Evolutionary conservation across 441 rosid genomes (phyloP).

Genomic region (Arabidopsis hybrid): DNA sequence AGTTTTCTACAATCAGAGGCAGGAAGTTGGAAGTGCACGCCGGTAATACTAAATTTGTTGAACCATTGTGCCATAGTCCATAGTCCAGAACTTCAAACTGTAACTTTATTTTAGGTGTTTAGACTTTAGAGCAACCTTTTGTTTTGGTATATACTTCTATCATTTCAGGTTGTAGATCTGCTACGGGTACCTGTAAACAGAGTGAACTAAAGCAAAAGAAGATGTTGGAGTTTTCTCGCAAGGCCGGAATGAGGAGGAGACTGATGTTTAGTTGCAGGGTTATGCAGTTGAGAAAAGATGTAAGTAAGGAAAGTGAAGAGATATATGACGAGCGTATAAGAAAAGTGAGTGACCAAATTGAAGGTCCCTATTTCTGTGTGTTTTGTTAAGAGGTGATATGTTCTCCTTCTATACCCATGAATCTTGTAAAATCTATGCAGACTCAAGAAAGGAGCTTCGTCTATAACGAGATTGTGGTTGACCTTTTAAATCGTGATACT

Average conservation of each 20-base stretch:
- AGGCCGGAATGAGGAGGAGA: too few species aligned
- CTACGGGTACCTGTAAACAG: not conserved
- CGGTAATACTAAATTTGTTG: not conserved
- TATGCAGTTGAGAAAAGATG: too few species aligned
- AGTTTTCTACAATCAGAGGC: not conserved
- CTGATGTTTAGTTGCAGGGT: too few species aligned
- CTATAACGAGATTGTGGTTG: conserved; percentile 83
- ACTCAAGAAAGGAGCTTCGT: conserved; percentile 66
- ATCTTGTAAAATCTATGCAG: conserved; percentile 28
- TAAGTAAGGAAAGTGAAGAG: too few species aligned
- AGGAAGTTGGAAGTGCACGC: not conserved
- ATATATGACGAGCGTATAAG: too few species aligned
- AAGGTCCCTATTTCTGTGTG: too few species aligned
- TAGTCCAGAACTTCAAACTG: not conserved
- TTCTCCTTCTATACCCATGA: not conserved
- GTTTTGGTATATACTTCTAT: not conserved
- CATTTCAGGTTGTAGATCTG: not conserved
- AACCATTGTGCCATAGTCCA: not conserved
- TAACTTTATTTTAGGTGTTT: conserved; percentile 7
- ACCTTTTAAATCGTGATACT: conserved; percentile 79
- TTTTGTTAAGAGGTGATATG: too few species aligned
- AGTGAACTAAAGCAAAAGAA: not conserved
- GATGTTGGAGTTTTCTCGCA: not conserved
- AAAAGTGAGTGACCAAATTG: too few species aligned
- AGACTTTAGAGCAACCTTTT: conserved; percentile 9